phyloP scores from a whole-genome alignment of 1,284 basidiomycete genomes.

The Peniophora sp. region DNA sequence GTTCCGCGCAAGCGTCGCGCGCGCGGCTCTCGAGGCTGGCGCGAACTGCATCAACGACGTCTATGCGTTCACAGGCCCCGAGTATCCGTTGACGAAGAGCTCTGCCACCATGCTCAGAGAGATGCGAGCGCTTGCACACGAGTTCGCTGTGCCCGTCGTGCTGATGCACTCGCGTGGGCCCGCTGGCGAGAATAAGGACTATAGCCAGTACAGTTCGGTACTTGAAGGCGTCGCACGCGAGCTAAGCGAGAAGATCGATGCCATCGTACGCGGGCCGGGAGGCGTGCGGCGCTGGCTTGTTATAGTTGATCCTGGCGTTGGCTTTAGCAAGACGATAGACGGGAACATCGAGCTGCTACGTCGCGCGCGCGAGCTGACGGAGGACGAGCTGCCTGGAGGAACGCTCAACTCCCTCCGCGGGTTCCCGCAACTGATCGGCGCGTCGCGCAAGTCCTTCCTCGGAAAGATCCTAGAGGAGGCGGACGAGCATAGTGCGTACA shows the following conservation, averaged over 20 bases:
- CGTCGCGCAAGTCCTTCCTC: conserved; percentile 81
- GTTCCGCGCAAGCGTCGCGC: conserved; percentile 81
- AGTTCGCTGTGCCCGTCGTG: conserved; percentile 64
- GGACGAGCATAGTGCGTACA: conserved; percentile 29
- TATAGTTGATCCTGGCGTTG: conserved; percentile 88
- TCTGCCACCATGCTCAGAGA: conserved; percentile 31
- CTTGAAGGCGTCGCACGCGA: conserved; percentile 70
- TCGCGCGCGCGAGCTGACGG: conserved; percentile 40
- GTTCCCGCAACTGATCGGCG: conserved; percentile 72
- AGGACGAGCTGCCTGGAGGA: conserved; percentile 17
- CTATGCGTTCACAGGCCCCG: conserved; percentile 67
- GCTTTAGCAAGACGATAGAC: conserved; percentile 85
- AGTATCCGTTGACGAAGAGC: conserved; percentile 33
- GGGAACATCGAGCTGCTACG: conserved; percentile 73
- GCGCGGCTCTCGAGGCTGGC: conserved; percentile 72
- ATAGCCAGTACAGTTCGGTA: conserved; percentile 48
- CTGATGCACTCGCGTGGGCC: conserved; percentile 94
- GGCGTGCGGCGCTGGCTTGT: conserved; percentile 89
- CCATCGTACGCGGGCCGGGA: conserved; percentile 61
- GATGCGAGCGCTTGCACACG: conserved; percentile 66
- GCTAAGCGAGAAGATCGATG: conserved; percentile 61
- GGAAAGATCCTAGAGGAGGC: conserved; percentile 49
- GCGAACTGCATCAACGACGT: conserved; percentile 97
- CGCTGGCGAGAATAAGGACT: conserved; percentile 66
- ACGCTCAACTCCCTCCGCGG: conserved; percentile 48